Evolutionary conservation across 169 alveolate genomes (phyloP), one percentile per base, ranked within the genome.

Genomic region (Cryptosporidium baileyi): DNA sequence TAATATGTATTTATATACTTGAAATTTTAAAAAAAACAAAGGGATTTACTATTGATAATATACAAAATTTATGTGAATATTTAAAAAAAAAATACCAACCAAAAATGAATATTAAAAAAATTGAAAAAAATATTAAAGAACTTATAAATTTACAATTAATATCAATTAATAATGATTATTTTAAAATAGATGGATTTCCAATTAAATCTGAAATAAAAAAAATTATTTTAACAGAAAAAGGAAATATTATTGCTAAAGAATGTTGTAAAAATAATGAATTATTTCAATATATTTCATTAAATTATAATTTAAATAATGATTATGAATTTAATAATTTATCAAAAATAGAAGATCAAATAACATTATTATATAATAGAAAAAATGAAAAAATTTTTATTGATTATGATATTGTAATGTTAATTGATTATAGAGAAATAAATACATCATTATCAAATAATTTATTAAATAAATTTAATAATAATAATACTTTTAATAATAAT

Each of bases 351-450:
- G 63, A 57, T 11, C 43, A 26, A 2, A 34, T 51, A 28, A 17
- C 13, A 36, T 19, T 9, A 0, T 54, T 74, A 22, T 49, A 51
- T 26, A 24, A n/a, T 9, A 74, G 24, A 54, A 52, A 22, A 24
- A 74, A 54, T 15, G 38, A 34, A 41, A 54, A 74, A 36, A 62
- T 47, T n/a, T 47, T 47, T 2, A 2, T 41, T 8, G 85, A 74
- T 22, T 74, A 54, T 74, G 85, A 74, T 24, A 54, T 74, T 26
- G 85, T 74, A 9, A 74, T 74, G 85, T 41, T 74, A 9, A 57
- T 74, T 19, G 85, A 74, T 26, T 74, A 74, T n/a, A 74, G 85
- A 59, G 85, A 74, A 59, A 67, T 74, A 6, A 74, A 74, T 41
- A 52, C 57, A 26, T 28, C 54, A 7, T 1, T 5, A 24, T 40